Evolutionary conservation across 2,329 filamentous ascomycete genomes (phyloP).

Genomic region (Colletotrichum orbiculare): DNA sequence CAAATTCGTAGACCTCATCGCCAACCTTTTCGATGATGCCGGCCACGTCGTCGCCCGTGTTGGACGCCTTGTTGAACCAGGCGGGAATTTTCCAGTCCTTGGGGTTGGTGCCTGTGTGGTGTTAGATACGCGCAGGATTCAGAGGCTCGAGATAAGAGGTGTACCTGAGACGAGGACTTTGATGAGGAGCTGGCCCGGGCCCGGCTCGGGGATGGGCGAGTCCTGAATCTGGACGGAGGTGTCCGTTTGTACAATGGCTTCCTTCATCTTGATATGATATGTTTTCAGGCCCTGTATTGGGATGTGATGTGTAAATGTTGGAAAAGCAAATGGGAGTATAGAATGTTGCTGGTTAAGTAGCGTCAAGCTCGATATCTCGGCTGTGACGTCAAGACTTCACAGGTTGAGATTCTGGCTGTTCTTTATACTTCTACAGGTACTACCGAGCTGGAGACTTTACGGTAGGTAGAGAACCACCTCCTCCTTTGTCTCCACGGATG

Average conservation of each 20-base stretch:
- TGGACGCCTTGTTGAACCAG: conserved; percentile 12
- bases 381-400: conserved; percentile 28
- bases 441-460: conserved; percentile 2
- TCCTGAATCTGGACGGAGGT: conserved; percentile 32
- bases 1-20: conserved; percentile 34
- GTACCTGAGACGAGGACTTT: conserved; percentile 37
- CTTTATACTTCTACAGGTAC: conserved; percentile 14
- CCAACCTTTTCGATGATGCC: conserved; percentile 40
- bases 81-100: conserved; percentile 43
- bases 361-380: not conserved
- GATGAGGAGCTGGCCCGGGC: conserved; percentile 39
- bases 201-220: conserved; percentile 35
- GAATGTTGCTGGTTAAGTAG: not conserved
- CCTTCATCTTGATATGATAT: conserved; percentile 27
- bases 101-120: conserved; percentile 40
- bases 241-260: conserved; percentile 33
- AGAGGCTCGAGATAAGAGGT: not conserved
- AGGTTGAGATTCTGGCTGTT: not conserved
- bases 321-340: not conserved
- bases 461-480: too few species aligned
- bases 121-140: not conserved
- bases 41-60: conserved; percentile 42
- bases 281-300: not conserved
- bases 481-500: too few species aligned
- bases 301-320: not conserved